A percentile compares a stretch with the other conserved stretches of the same genome.
Evolutionary conservation across 2,329 filamentous ascomycete species (phyloP).

Genomic region (Pseudogymnoascus sp.): DNA sequence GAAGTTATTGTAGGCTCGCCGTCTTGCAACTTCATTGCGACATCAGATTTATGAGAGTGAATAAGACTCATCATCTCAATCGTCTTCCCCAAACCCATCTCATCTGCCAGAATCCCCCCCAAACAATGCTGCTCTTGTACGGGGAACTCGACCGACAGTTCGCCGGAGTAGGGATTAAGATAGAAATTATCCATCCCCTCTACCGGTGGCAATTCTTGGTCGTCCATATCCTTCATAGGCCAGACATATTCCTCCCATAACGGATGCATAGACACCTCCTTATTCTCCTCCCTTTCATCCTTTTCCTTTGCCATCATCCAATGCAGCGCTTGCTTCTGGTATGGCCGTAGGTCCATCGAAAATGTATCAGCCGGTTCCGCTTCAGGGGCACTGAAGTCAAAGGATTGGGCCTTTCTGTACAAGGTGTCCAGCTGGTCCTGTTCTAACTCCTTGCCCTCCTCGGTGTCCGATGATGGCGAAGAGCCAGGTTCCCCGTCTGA

Average conservation of each 20-base stretch:
- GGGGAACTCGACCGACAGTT: conserved; percentile 85
- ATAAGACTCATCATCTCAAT: conserved; percentile 97
- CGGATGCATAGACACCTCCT: conserved; percentile 84
- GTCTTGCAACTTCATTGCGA: conserved; percentile 35
- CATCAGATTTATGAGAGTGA: conserved; percentile 68
- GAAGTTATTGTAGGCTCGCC: conserved; percentile 27
- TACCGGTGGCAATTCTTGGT: conserved; percentile 61
- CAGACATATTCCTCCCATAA: conserved; percentile 94
- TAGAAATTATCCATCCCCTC: conserved; percentile 71
- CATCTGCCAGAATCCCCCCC: conserved; percentile 86
- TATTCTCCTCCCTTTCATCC: conserved; percentile 58
- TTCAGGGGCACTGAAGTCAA: conserved; percentile 87
- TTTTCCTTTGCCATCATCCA: conserved; percentile 97
- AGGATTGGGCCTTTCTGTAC: conserved; percentile 93
- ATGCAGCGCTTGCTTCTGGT: conserved; percentile 89
- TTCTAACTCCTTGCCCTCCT: conserved; percentile 86
- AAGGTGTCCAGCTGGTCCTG: conserved; percentile 90
- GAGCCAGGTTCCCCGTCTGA: conserved; percentile 18
- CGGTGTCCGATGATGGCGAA: conserved; percentile 49
- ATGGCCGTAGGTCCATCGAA: conserved; percentile 74
- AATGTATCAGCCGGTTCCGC: conserved; percentile 79
- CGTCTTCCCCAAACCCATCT: conserved; percentile 97
- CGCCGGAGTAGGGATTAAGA: conserved; percentile 93
- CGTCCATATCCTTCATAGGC: conserved; percentile 82
- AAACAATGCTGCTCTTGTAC: conserved; percentile 90